Base-by-base conservation (phyloP, 2,329 filamentous ascomycete genomes). In the Myriosclerotinia duriaeana region DNA sequence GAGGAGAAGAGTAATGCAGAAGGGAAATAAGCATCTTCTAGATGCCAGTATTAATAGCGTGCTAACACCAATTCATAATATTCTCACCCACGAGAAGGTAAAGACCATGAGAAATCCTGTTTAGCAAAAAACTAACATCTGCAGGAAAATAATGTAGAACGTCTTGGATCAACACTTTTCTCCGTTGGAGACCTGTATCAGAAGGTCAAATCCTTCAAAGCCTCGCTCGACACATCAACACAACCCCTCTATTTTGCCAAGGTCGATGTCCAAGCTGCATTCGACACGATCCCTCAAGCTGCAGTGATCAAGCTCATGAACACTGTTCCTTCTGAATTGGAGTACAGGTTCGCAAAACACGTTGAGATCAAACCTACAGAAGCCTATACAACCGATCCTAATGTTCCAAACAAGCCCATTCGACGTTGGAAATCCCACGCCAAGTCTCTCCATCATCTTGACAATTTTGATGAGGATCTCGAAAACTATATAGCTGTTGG, bases 211-310 rank as follows among this genome's bases (percentile, higher is more conserved):
- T 73, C 71, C 0, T 98, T 96, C 79, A 89, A 89, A 70, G 72
- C 78, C 2, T 77, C 71, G 0, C 76, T 90, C 14, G 77, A 78
- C 0, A 67, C 77, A 1, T 69, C 70, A 0, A 72, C 78, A 0
- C 73, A 75, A 11, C 81, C 78, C 5, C 78, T 97, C 1, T 98
- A 91, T 78, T 96, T 98, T 78, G 93, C 89, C 68, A 99, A 99
- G 76, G 82, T 96, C 15, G 95, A 99, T 74, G 93, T 99, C 26
- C 86, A 91, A 75, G 87, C 92, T 2, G 96, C 94, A 72, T 99
- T 97, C 76, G 95, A 99, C 77, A 97, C 91, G 0, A 97, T 99
- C 54, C 95, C 95, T 0, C 95, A 98, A 76, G 78, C 84, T 36
- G 85, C 87, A 0, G 81, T 98, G 22, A 75, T 97, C 44, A 76